Evolutionary conservation across 78 protist species (phyloP), one percentile per base, ranked within the genome.

Genomic region (Monosiga brevicollis): DNA sequence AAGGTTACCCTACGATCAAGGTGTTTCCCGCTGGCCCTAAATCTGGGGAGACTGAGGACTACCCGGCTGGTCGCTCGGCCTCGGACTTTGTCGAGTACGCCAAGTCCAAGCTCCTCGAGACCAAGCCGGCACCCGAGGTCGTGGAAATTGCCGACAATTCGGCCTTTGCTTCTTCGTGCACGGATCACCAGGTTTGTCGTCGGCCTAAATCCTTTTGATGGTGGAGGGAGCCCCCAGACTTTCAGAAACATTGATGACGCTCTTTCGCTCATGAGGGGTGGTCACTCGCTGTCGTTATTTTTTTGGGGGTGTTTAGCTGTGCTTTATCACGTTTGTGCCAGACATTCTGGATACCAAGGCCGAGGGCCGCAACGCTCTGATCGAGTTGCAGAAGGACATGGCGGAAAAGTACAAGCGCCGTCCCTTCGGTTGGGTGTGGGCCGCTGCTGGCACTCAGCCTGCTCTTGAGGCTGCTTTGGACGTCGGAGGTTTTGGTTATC

Each of bases 1-100:
- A 62, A 38, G 86, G 86, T 25, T 87, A 73, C 78, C 89, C 89
- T 0, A 82, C 86, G 37, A 75, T 49, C 62, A 49, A 49, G 62
- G 62, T 87, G 62, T 49, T 49, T 15, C 62, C 62, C 15, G 62
- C 29, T 49, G 62, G 62, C 15, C 29, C 62, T 20, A 49, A 49
- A 15, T 20, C 29, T 15, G 62, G 62, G 15, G 62, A 49, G 62
- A 15, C 62, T 6, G 62, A 49, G 62, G 62, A 49, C 62, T 49
- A 49, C 62, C 6, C 62, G 62, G 6, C 62, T 20, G 29, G 15
- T 6, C 62, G 62, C 62, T 6, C 6, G 29, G 62, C 62, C 62
- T 6, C 62, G 62, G 6, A 6, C 62, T 20, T 49, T 15, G 62
- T 49, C 29, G 29, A 49, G 62, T 49, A 20, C 15, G 62, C 62